phyloP scores from a whole-genome alignment of 1,284 basidiomycete genomes.

The Spongiforma sp. region DNA sequence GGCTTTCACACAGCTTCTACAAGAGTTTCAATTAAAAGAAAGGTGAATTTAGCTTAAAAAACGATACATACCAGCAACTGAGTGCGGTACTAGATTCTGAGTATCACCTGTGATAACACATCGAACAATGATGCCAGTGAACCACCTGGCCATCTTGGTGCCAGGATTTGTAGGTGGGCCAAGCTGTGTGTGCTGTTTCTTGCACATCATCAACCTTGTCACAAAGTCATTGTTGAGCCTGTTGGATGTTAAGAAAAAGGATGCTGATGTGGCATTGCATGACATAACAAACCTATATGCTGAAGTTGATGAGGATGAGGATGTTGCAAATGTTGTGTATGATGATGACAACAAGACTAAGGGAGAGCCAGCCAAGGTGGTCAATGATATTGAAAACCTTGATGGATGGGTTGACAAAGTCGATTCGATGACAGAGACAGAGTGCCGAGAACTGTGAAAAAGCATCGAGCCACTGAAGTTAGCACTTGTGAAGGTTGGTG shows the following conservation, averaged over 20 bases:
- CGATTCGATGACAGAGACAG: not conserved
- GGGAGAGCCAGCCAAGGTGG: not conserved
- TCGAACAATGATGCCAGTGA: not conserved
- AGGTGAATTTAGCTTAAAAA: too few species aligned
- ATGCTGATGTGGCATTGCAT: not conserved
- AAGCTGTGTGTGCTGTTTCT: not conserved
- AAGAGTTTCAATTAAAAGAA: too few species aligned
- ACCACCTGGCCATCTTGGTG: not conserved
- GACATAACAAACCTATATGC: too few species aligned
- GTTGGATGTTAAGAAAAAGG: not conserved
- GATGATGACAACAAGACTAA: not conserved
- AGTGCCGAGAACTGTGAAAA: not conserved
- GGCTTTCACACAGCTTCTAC: not conserved
- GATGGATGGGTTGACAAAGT: not conserved
- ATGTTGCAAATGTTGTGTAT: not conserved
- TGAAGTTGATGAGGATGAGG: not conserved
- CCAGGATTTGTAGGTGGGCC: not conserved
- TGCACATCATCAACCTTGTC: slow-evolving; percentile 1
- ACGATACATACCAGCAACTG: too few species aligned
- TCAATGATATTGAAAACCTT: not conserved
- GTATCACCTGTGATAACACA: not conserved
- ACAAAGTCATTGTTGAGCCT: not conserved
- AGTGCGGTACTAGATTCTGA: not conserved
- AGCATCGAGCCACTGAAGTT: not conserved
- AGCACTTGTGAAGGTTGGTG: not conserved